Evolutionary conservation across 1,284 basidiomycete species (phyloP).

Genomic region (Flammula alnicola): DNA sequence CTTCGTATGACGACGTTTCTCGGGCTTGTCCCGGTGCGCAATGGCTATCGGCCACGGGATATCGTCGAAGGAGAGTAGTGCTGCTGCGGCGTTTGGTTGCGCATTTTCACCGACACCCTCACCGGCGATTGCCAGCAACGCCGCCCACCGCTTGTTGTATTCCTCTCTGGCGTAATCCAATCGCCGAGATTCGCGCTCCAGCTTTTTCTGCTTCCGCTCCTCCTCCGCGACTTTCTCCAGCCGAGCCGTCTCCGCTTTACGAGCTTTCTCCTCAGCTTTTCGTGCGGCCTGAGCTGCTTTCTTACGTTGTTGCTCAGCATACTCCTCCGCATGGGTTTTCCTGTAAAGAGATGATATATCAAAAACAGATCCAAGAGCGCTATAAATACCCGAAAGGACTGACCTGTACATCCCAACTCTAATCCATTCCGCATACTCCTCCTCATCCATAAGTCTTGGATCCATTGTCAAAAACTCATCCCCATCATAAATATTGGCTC

Average conservation of each 20-base stretch:
- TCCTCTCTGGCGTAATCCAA: conserved; percentile 49
- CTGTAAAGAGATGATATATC: conserved; percentile 37
- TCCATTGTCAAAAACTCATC: conserved; percentile 51
- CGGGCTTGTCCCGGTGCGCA: conserved; percentile 29
- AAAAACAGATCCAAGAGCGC: not conserved
- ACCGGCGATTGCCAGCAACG: conserved; percentile 42
- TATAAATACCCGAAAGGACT: conserved; percentile 25
- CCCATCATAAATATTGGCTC: conserved; percentile 40
- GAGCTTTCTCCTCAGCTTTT: conserved; percentile 56
- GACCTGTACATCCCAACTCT: conserved; percentile 80
- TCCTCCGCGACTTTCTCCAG: conserved; percentile 57
- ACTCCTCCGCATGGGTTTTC: conserved; percentile 68
- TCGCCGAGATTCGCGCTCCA: conserved; percentile 47
- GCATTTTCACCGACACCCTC: conserved; percentile 19
- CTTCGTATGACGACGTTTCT: conserved; percentile 14
- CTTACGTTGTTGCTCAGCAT: conserved; percentile 62
- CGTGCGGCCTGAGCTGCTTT: conserved; percentile 55
- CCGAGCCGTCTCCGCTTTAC: conserved; percentile 54
- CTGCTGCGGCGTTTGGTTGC: not conserved
- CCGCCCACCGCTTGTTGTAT: conserved; percentile 67
- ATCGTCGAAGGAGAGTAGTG: conserved; percentile 53
- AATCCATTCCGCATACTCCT: conserved; percentile 83
- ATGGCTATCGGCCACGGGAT: conserved; percentile 81
- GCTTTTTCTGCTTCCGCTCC: conserved; percentile 47
- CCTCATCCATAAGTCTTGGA: conserved; percentile 75